Percentiles rank a stretch among this genome's conserved stretches.
These are phyloP conservation scores for Tubosaeta brunneosetosa DNA, from an alignment of 768 basidiomycete species.

Conservation along the genomic window DNA sequence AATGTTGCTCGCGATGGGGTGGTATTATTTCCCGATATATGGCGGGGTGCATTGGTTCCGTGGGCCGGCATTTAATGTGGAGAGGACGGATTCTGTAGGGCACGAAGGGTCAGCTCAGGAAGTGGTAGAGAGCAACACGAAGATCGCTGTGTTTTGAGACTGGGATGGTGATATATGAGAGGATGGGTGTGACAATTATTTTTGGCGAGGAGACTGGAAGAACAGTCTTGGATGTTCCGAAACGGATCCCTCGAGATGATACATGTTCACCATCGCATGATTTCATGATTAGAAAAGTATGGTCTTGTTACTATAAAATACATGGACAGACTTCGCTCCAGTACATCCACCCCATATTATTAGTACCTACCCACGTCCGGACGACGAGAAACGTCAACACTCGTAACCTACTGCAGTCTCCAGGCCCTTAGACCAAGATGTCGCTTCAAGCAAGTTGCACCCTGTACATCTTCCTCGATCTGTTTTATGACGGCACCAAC, in stretches of 20 bases:
- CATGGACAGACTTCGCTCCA: no score
- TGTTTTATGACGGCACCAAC: no score
- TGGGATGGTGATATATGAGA: background rate
- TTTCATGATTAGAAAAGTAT: constrained; percentile 1
- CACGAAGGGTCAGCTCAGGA: background rate
- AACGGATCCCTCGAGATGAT: background rate
- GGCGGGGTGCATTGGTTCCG: constrained; percentile 69
- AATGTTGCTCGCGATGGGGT: constrained; percentile 48
- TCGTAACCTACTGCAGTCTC: no score
- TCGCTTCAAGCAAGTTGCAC: no score
- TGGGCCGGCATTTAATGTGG: constrained; percentile 51
- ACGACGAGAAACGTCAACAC: no score
- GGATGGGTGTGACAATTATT: background rate
- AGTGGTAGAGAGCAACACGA: background rate
- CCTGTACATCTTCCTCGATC: no score
- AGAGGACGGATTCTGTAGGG: background rate
- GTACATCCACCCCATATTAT: no score
- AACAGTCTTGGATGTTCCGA: background rate
- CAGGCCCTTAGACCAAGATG: no score
- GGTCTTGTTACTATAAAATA: no score
- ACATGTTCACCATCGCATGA: background rate
- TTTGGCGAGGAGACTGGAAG: background rate
- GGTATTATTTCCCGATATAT: constrained; percentile 68
- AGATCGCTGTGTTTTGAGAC: background rate
- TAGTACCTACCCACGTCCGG: no score